Percentiles rank a stretch among this genome's conserved stretches.
These are phyloP conservation scores for Zygoascus bituminiphila DNA, from an alignment of 805 yeast species.

Conservation along the genomic window DNA sequence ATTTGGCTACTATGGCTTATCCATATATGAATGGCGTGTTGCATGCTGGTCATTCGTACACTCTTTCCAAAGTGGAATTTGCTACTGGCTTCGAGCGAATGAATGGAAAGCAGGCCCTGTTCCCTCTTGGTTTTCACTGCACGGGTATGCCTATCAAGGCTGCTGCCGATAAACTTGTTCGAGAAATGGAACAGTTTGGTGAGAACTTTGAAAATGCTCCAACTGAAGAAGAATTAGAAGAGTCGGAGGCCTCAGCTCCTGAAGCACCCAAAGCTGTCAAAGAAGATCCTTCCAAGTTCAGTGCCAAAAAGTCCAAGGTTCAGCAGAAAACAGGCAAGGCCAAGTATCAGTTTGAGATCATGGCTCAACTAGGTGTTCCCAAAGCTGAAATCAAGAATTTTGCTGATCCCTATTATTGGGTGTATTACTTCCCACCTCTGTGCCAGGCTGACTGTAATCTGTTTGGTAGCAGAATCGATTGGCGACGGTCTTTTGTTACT, in stretches of 20 bases:
- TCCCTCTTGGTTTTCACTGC: constrained; percentile 98
- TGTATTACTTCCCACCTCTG: constrained; percentile 82
- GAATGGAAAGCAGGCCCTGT: constrained; percentile 85
- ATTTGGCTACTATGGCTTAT: constrained; percentile 89
- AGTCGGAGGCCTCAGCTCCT: constrained; percentile 22
- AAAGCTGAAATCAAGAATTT: constrained; percentile 76
- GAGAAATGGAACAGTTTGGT: constrained; percentile 91
- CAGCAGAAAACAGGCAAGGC: constrained; percentile 90
- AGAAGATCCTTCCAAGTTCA: constrained; percentile 83
- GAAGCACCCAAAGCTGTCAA: constrained; percentile 30
- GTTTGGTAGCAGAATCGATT: constrained; percentile 91
- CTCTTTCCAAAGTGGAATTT: constrained; percentile 88
- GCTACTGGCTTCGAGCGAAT: constrained; percentile 90
- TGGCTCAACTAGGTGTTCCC: constrained; percentile 87
- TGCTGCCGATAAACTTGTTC: constrained; percentile 86
- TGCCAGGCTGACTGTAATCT: constrained; percentile 70
- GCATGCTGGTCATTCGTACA: constrained; percentile 96
- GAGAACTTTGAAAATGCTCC: constrained; percentile 60
- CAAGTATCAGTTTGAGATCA: constrained; percentile 91
- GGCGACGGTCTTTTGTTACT: constrained; percentile 95
- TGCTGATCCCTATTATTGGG: constrained; percentile 91
- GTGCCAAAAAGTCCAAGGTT: constrained; percentile 88
- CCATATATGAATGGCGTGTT: constrained; percentile 99
- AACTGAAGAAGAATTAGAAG: constrained; percentile 42
- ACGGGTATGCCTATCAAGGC: constrained; percentile 98